phyloP scores from a whole-genome alignment of 2,329 filamentous ascomycete species.

The Botrytis deweyae region DNA sequence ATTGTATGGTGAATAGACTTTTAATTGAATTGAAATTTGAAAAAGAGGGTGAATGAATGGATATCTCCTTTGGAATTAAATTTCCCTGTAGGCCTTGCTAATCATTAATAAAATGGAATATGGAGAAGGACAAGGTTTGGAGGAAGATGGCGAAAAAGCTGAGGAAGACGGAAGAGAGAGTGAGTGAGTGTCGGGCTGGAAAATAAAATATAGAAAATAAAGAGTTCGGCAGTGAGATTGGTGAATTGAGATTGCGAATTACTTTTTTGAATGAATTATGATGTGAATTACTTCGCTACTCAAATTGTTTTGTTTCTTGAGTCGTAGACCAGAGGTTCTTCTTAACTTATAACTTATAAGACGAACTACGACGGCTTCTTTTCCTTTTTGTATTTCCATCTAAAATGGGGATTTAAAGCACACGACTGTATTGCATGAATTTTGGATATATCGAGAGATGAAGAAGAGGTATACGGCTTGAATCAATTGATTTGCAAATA shows the following conservation, averaged over 20 bases:
- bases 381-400: background rate
- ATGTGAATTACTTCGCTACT: background rate
- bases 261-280: background rate
- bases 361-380: background rate
- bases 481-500: background rate
- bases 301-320: background rate
- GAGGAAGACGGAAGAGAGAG: background rate
- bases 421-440: background rate
- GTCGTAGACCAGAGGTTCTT: background rate
- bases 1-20: constrained; percentile 6
- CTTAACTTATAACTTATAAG: constrained; percentile 3
- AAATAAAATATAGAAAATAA: background rate
- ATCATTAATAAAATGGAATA: constrained; percentile 16
- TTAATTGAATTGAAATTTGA: constrained; percentile 6
- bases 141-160: background rate
- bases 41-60: constrained; percentile 12
- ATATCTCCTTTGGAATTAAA: background rate
- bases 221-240: background rate
- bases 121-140: background rate
- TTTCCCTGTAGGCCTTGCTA: constrained; percentile 2
- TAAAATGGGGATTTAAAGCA: background rate
- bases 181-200: background rate
- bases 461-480: background rate
- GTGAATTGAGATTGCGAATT: background rate
- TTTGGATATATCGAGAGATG: background rate